Evolutionary conservation across 495 filamentous ascomycete species (phyloP).

Genomic region (Neurospora africana): DNA sequence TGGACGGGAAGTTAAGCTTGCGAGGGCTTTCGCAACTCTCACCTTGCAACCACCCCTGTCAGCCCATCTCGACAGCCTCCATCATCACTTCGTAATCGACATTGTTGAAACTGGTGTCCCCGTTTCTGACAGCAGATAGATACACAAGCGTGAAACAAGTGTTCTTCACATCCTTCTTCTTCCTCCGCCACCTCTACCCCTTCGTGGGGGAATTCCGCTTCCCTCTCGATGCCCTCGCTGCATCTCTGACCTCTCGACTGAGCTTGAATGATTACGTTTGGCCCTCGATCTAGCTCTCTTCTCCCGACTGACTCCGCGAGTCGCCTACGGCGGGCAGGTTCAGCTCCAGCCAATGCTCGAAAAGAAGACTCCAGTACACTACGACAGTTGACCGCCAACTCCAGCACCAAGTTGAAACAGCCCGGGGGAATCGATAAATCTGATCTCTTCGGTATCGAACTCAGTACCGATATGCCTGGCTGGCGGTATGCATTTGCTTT

Average conservation of each 20-base stretch:
- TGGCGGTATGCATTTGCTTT: constrained; percentile 22
- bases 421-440: background rate
- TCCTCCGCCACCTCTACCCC: background rate
- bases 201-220: background rate
- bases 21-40: background rate
- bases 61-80: background rate
- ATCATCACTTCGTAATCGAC: background rate
- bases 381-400: background rate
- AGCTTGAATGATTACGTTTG: background rate
- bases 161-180: background rate
- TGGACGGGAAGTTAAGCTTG: background rate
- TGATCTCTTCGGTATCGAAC: background rate
- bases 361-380: background rate
- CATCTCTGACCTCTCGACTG: background rate
- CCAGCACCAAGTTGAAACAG: background rate
- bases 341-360: background rate
- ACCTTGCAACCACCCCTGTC: background rate
- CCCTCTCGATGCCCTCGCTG: background rate
- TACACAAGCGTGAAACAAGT: background rate
- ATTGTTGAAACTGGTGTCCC: background rate
- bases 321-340: background rate
- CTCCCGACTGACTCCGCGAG: background rate
- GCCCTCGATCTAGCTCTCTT: background rate
- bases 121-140: background rate
- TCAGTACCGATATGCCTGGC: constrained; percentile 13